These are phyloP conservation scores for Mycena leptocephala DNA, from an alignment of 768 basidiomycete genomes.

Conservation along the genomic window DNA sequence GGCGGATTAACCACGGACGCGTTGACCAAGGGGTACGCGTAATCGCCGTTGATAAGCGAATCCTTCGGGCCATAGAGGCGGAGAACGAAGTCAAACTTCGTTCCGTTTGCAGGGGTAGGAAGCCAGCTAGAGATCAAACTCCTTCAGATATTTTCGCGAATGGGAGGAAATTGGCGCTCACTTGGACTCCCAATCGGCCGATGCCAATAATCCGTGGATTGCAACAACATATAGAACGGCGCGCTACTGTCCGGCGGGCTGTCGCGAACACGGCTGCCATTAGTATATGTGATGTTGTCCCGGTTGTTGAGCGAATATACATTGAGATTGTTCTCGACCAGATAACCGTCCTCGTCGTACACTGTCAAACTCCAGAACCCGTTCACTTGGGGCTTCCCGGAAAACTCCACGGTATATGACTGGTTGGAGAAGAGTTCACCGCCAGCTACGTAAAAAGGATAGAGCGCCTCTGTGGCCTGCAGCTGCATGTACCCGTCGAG, in stretches of 20 bases:
- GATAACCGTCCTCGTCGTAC: constrained; percentile 17
- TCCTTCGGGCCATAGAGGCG: constrained; percentile 3
- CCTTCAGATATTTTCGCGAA: not conserved
- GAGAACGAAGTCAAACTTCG: not conserved
- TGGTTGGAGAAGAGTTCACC: not conserved
- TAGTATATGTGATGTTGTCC: constrained; percentile 17
- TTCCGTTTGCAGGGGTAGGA: constrained; percentile 9
- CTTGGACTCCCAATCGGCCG: constrained; percentile 20
- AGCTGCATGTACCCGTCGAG: constrained; percentile 7
- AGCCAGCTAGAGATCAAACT: constrained; percentile 14
- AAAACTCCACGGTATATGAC: constrained; percentile 7
- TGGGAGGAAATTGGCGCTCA: not conserved
- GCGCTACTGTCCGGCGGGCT: not conserved
- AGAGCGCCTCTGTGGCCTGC: not conserved
- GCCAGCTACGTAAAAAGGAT: not conserved
- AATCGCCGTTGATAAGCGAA: not conserved
- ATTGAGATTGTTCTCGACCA: constrained; percentile 1
- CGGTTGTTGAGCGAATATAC: constrained; percentile 10
- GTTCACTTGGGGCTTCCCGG: constrained; percentile 10
- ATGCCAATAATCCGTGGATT: not conserved
- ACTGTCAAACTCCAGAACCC: constrained; percentile 30
- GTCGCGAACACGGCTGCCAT: not conserved
- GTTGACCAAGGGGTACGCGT: constrained; percentile 1
- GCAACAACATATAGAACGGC: constrained; percentile 17
- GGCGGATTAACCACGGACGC: constrained; percentile 10